These are phyloP conservation scores for Niveomyces coronatus DNA, from an alignment of 2,329 filamentous ascomycete genomes.

Conservation along the genomic window DNA sequence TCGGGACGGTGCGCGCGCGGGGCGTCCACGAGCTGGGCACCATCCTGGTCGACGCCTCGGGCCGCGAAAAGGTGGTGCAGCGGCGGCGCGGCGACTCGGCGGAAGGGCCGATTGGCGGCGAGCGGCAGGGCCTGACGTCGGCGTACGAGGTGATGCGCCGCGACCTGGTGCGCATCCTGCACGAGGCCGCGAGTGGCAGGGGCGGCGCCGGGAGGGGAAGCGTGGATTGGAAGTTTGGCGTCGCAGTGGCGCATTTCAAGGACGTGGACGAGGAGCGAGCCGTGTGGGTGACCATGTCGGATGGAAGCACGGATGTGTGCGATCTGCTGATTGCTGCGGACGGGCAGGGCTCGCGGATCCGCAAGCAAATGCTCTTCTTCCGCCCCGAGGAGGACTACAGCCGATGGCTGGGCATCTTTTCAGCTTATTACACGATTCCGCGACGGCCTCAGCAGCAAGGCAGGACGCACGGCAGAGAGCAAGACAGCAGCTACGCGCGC, in stretches of 20 bases:
- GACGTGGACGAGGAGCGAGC: conserved; percentile 18
- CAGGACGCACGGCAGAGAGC: too few species aligned
- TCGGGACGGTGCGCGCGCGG: conserved; percentile 22
- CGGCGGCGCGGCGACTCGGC: conserved; percentile 21
- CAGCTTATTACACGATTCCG: conserved; percentile 6
- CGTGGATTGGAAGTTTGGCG: conserved; percentile 20
- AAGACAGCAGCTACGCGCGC: conserved; percentile 7
- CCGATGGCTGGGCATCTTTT: conserved; percentile 6
- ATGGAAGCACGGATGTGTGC: conserved; percentile 30
- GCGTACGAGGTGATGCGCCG: conserved; percentile 50
- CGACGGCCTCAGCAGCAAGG: too few species aligned
- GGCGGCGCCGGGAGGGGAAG: conserved; percentile 24
- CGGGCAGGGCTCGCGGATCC: conserved; percentile 24
- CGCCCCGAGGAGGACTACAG: conserved; percentile 3
- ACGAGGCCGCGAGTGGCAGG: conserved; percentile 26
- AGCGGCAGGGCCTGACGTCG: conserved; percentile 34
- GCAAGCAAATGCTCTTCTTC: conserved; percentile 10
- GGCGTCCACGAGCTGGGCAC: conserved; percentile 39
- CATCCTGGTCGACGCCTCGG: conserved; percentile 31
- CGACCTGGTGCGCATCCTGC: conserved; percentile 40
- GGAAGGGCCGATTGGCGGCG: conserved; percentile 31
- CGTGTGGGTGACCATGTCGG: conserved; percentile 24
- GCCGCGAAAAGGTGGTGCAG: conserved; percentile 13
- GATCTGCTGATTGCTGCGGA: conserved; percentile 47
- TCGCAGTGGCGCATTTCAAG: conserved; percentile 18